These are phyloP conservation scores for Zangia roseola DNA, from an alignment of 768 basidiomycete species.

Conservation along the genomic window DNA sequence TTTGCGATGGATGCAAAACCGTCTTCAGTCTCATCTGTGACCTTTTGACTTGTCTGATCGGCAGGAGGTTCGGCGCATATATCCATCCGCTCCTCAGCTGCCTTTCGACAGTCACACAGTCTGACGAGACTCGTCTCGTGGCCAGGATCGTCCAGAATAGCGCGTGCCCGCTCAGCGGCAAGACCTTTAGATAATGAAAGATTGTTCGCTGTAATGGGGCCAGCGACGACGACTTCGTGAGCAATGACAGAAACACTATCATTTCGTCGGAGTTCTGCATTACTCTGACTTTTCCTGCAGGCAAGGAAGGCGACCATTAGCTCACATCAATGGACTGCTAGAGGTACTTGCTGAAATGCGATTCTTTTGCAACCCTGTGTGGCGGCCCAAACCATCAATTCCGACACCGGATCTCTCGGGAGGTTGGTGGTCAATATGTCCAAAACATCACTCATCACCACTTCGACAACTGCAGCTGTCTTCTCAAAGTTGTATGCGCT, in stretches of 20 bases:
- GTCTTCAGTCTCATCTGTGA: conserved; percentile 47
- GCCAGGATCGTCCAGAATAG: conserved; percentile 46
- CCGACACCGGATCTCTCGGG: conserved; percentile 69
- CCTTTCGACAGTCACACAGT: conserved; percentile 42
- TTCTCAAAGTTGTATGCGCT: conserved; percentile 71
- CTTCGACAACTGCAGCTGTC: conserved; percentile 57
- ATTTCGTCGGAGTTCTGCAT: conserved; percentile 41
- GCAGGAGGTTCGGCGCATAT: conserved; percentile 14
- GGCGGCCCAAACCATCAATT: conserved; percentile 67
- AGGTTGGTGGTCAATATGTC: conserved; percentile 56
- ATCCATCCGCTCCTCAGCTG: conserved; percentile 12
- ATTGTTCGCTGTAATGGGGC: conserved; percentile 60
- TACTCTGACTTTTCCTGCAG: conserved; percentile 43
- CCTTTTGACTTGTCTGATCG: conserved; percentile 19
- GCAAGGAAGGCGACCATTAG: not conserved
- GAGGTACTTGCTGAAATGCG: conserved; percentile 42
- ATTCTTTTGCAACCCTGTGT: conserved; percentile 54
- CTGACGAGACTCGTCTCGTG: conserved; percentile 44
- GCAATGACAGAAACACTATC: conserved; percentile 58
- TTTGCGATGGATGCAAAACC: conserved; percentile 48
- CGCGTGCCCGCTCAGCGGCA: conserved; percentile 60
- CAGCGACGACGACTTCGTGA: conserved; percentile 55
- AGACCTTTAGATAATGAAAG: conserved; percentile 63
- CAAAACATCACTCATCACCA: conserved; percentile 67
- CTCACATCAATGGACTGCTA: not conserved